Percentiles rank a stretch among this genome's conserved stretches.
These are phyloP conservation scores for Ceratobasidium sp. DNA, from an alignment of 1,284 basidiomycete species.

Conservation along the genomic window DNA sequence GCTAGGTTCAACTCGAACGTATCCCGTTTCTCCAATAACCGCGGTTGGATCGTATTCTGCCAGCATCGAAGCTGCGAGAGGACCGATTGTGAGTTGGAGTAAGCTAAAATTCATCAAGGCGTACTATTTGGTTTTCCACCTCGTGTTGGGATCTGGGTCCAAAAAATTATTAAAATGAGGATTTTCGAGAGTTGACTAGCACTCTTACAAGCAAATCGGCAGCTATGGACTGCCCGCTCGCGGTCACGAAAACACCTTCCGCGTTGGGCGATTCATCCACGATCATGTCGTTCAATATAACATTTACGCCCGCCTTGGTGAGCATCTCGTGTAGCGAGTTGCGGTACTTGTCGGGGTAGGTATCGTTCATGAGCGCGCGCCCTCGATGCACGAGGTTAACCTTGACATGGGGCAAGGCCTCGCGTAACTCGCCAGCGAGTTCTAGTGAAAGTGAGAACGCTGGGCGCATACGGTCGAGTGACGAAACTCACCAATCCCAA, in stretches of 20 bases:
- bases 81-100: conserved; percentile 49
- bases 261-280: background rate
- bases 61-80: conserved; percentile 58
- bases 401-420: conserved; percentile 61
- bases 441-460: conserved; percentile 50
- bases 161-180: background rate
- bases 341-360: conserved; percentile 65
- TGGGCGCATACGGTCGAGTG: background rate
- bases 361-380: conserved; percentile 60
- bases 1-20: conserved; percentile 38
- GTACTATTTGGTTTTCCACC: conserved; percentile 35
- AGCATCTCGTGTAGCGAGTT: conserved; percentile 57
- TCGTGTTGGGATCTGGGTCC: conserved; percentile 21
- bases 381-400: conserved; percentile 69
- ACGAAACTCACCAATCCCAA: conserved; percentile 62
- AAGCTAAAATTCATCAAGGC: conserved; percentile 54
- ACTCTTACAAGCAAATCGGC: conserved; percentile 22
- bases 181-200: too few species aligned
- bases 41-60: conserved; percentile 44
- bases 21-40: conserved; percentile 6
- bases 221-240: background rate
- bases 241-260: conserved; percentile 10
- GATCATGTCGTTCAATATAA: conserved; percentile 60
- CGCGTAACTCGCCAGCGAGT: conserved; percentile 64
- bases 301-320: conserved; percentile 56